Evolutionary conservation across 495 filamentous ascomycete species (phyloP), one percentile per base, ranked within the genome.

Genomic region (Annulohypoxylon nitens): DNA sequence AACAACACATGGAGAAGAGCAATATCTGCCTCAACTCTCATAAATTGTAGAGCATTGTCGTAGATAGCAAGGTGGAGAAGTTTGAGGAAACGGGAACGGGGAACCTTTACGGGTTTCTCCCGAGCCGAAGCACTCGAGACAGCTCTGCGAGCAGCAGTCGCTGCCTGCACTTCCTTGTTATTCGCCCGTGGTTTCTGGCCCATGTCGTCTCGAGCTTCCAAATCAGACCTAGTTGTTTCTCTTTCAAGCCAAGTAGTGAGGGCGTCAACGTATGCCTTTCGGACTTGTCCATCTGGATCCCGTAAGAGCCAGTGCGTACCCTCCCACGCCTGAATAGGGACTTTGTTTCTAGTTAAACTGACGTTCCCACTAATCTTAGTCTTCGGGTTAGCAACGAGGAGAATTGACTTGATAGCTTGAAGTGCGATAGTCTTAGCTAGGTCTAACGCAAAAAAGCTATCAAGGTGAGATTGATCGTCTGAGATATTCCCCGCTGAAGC

Each of bases 11-110:
- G 92, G 14, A 95, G 84, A 11, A 96, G 80, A 45, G 92, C 82
- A 14, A 96, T 84, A 64, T 97, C 94, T 1, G 87, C 82, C 63
- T 93, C 90, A 39, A 86, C 89, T 25, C 90, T 86, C 12, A 91
- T 86, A 61, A 82, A 88, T 67, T 95, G 90, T 12, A 93, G 80
- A 25, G 92, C 93, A 71, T 91, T 90, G 72, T 98, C 95, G 77
- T 96, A 97, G 26, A 96, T 88, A 47, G 93, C 90, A 36, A 98
- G 85, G 80, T 97, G 93, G 9, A 98, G 82, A n/a, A 96, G 84
- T 73, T 92, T 90, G 23, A 98, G 84, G 78, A 95, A 97, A 26
- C 88, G 90, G 10, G 89, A 90, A 60, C 87, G 86, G 8, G 84
- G 82, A 8, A 82, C 77, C 61, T 87, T 87, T 7, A 80, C 75